These are phyloP conservation scores for Zalaria sp. DNA, from an alignment of 2,329 filamentous ascomycete species.

Conservation along the genomic window DNA sequence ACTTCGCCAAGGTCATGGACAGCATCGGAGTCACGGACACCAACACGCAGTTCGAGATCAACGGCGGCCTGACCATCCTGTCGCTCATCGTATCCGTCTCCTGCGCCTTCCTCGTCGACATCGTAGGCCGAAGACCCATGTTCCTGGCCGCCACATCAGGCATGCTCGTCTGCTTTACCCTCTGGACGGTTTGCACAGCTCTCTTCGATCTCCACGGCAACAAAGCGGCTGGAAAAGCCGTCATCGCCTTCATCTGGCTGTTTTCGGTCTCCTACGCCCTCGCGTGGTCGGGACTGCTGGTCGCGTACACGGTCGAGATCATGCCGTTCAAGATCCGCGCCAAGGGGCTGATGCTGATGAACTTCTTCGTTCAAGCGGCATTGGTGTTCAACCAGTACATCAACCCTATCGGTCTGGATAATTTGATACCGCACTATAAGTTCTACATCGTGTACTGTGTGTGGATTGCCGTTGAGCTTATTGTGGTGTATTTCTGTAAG, in stretches of 20 bases:
- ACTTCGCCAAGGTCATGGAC: conserved; percentile 14
- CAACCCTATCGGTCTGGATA: conserved; percentile 49
- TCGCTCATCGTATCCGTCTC: conserved; percentile 42
- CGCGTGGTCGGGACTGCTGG: conserved; percentile 43
- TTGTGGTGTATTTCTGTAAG: conserved; percentile 42
- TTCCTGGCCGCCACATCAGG: conserved; percentile 19
- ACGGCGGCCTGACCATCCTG: conserved; percentile 44
- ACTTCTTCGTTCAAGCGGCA: conserved; percentile 47
- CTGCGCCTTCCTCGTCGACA: conserved; percentile 15
- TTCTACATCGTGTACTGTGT: conserved; percentile 52
- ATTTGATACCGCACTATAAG: conserved; percentile 43
- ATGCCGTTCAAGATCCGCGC: background rate
- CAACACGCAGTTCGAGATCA: conserved; percentile 21
- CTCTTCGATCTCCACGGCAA: conserved; percentile 32
- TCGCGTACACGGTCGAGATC: conserved; percentile 37
- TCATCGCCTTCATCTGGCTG: conserved; percentile 33
- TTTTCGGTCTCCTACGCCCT: conserved; percentile 39
- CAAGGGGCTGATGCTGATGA: conserved; percentile 33
- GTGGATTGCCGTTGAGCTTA: conserved; percentile 46
- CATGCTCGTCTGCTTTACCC: conserved; percentile 22
- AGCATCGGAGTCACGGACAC: conserved; percentile 15
- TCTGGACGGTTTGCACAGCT: conserved; percentile 27
- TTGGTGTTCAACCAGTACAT: conserved; percentile 47
- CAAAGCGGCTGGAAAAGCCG: conserved; percentile 16
- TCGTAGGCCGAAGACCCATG: conserved; percentile 14